Conservation (phyloP, 768 basidiomycete species). For the Myochromella boudieri region DNA sequence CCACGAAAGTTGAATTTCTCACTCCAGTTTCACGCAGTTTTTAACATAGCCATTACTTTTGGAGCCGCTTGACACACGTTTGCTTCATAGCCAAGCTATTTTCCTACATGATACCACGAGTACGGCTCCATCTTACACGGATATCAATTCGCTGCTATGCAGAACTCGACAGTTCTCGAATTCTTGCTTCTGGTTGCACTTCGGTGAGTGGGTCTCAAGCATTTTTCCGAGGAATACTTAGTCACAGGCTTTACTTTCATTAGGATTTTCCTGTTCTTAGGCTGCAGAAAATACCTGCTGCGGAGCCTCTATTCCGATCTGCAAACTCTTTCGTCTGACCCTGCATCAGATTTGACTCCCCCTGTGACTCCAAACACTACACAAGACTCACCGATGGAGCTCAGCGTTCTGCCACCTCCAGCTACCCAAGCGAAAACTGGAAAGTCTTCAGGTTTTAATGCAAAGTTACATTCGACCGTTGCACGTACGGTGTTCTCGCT, state of each 20-base stretch:
- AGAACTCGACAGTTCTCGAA: slow-evolving; percentile 11
- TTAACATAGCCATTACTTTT: no score
- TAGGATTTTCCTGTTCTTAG: slow-evolving; percentile 53
- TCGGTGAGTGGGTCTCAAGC: slow-evolving; percentile 5
- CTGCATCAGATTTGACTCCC: slow-evolving; percentile 18
- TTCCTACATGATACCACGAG: neutral
- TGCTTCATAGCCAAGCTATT: neutral
- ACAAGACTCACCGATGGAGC: slow-evolving; percentile 32
- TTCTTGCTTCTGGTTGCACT: slow-evolving; percentile 4
- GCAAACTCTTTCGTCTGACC: slow-evolving; percentile 39
- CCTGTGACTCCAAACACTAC: slow-evolving; percentile 17
- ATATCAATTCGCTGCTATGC: neutral
- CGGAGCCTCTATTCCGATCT: slow-evolving; percentile 61
- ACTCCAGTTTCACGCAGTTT: no score
- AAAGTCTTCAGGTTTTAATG: slow-evolving; percentile 12
- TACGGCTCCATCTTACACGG: neutral
- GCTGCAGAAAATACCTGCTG: slow-evolving; percentile 59
- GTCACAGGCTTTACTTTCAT: neutral
- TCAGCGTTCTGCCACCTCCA: slow-evolving; percentile 39
- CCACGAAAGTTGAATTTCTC: no score
- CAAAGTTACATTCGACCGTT: slow-evolving; percentile 49
- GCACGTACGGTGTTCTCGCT: slow-evolving; percentile 63
- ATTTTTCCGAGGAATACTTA: neutral
- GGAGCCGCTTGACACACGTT: no score
- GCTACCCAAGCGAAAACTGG: slow-evolving; percentile 23